These are phyloP conservation scores for Astrothelium subdiscretum DNA, from an alignment of 495 filamentous ascomycete genomes.

Conservation along the genomic window DNA sequence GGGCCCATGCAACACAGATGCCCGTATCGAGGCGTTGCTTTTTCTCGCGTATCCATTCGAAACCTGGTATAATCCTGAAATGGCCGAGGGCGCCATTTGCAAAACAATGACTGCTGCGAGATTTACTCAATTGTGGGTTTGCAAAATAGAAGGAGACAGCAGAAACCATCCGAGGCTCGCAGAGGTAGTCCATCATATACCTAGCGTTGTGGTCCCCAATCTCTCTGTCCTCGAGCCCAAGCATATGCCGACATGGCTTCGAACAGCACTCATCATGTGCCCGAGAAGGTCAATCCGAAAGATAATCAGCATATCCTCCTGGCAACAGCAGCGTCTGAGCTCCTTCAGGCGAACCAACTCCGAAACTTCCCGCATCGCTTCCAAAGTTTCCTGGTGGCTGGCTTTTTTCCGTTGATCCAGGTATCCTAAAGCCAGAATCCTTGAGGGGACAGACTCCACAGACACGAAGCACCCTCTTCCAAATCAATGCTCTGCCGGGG, in stretches of 20 bases:
- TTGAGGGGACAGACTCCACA: background rate
- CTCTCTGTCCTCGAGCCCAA: background rate
- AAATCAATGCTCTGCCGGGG: background rate
- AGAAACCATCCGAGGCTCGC: background rate
- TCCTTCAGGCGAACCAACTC: background rate
- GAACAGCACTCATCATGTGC: background rate
- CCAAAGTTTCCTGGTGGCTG: background rate
- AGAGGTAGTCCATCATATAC: constrained; percentile 1
- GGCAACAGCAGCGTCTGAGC: background rate
- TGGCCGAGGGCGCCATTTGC: constrained; percentile 24
- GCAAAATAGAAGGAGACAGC: background rate
- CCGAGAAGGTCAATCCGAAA: background rate
- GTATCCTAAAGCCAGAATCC: background rate
- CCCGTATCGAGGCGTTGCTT: constrained; percentile 15
- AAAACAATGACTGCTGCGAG: background rate
- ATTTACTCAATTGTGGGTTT: background rate
- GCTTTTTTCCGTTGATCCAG: constrained; percentile 1
- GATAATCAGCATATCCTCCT: background rate
- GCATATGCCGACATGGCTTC: background rate
- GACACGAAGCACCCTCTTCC: background rate
- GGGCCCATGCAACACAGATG: constrained; percentile 25
- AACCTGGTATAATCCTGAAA: constrained; percentile 23
- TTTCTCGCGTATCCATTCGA: constrained; percentile 19
- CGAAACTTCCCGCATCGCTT: background rate
- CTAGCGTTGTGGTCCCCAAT: background rate